Evolutionary conservation across 768 basidiomycete genomes (phyloP).

Genomic region (Lepiota brunneoincarnata): DNA sequence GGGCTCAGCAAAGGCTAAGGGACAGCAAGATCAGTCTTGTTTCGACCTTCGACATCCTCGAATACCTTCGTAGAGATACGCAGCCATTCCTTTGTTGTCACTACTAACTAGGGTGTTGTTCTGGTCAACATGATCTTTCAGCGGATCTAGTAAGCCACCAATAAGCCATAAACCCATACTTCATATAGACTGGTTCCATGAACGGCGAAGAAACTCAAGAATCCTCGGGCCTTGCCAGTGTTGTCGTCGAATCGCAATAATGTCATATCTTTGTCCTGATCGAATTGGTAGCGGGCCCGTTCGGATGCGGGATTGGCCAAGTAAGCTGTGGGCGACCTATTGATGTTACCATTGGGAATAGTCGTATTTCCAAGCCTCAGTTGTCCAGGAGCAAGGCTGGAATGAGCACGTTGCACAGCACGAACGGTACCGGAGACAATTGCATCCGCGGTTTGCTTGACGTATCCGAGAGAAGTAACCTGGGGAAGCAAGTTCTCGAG

Average conservation of each 20-base stretch:
- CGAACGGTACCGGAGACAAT: constrained; percentile 68
- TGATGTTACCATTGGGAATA: constrained; percentile 64
- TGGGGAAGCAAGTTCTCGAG: constrained; percentile 78
- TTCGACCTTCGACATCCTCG: neutral
- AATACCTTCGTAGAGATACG: constrained; percentile 72
- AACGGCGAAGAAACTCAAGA: constrained; percentile 75
- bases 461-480: constrained; percentile 70
- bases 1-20: constrained; percentile 61
- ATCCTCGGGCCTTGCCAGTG: constrained; percentile 56
- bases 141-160: neutral
- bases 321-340: constrained; percentile 76
- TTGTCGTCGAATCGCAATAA: constrained; percentile 63
- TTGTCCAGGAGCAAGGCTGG: constrained; percentile 53
- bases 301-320: constrained; percentile 72
- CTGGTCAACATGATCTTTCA: constrained; percentile 30
- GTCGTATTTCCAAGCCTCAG: constrained; percentile 70
- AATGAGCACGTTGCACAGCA: constrained; percentile 69
- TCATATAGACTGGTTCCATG: constrained; percentile 81
- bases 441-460: constrained; percentile 67
- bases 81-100: constrained; percentile 88
- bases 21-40: constrained; percentile 2
- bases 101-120: constrained; percentile 81
- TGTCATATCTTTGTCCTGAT: constrained; percentile 75
- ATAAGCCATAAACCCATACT: constrained; percentile 31
- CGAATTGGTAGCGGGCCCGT: constrained; percentile 60